Conservation (phyloP, 139 green algal species). For the Chlamydomonas asymmetrica region DNA sequence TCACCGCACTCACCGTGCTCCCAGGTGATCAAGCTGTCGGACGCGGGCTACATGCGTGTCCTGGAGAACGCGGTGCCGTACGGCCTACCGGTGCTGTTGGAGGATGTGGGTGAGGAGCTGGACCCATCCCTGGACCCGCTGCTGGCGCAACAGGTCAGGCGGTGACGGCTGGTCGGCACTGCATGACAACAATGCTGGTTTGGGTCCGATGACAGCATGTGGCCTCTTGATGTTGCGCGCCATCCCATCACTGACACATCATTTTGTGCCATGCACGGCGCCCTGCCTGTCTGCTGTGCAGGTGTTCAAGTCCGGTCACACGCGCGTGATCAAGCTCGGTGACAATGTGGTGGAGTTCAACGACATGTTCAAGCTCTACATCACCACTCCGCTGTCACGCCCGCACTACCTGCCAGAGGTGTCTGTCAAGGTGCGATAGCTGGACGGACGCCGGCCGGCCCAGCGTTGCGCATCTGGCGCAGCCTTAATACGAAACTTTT, state of each 20-base stretch:
- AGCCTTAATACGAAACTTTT: too few relatives aligned
- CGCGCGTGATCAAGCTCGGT: conserved; percentile 69
- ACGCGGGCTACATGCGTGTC: conserved; percentile 72
- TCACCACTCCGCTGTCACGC: conserved; percentile 72
- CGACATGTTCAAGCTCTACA: conserved; percentile 67
- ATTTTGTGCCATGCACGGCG: not conserved
- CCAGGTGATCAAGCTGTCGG: conserved; percentile 60
- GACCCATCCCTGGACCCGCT: conserved; percentile 74
- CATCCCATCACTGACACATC: conserved; percentile 13
- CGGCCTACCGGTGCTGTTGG: conserved; percentile 44
- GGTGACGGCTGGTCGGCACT: too few relatives aligned
- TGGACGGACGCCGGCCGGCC: too few relatives aligned
- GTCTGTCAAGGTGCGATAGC: conserved; percentile 65
- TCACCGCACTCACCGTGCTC: not conserved
- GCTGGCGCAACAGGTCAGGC: conserved; percentile 59
- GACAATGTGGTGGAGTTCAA: conserved; percentile 76
- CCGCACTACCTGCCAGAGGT: conserved; percentile 77
- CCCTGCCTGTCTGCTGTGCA: not conserved
- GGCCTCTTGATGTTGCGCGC: not conserved
- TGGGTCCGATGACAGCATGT: not conserved
- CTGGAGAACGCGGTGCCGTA: conserved; percentile 66
- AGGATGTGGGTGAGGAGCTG: conserved; percentile 41
- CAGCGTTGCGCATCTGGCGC: too few relatives aligned
- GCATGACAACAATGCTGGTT: not conserved
- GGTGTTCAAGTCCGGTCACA: conserved; percentile 62